Evolutionary conservation across 805 yeast species (phyloP), one percentile per base, ranked within the genome.

Genomic region (Schwanniomyces vanrijiae): DNA sequence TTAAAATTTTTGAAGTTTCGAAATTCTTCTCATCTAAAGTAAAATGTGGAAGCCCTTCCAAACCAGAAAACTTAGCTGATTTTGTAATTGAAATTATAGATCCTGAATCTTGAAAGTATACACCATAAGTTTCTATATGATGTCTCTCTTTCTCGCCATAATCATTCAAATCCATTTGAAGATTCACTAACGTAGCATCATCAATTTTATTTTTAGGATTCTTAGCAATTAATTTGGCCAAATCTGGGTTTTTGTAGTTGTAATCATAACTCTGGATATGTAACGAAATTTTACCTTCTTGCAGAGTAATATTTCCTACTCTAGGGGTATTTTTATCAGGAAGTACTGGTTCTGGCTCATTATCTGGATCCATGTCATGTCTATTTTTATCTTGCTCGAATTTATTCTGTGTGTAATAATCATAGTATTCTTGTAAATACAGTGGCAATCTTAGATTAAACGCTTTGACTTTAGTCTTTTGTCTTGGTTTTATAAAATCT

Each of bases 101-200:
- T 0, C 95, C 95, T 0, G 81, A 66, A 18, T 76, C 73, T 50
- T 86, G 83, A 57, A 84, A 88, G 60, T 85, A 86, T 1, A 83
- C 74, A 0, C 90, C 91, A 20, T 68, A 66, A 9, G 88, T 66
- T 4, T 72, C 69, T 16, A 90, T 53, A 1, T 61, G 58, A 58
- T 83, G 82, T 45, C 68, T 71, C 26, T 80, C 75, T 6, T 67
- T 57, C 50, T 84, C 88, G 3, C 67, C 65, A 18, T 56, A 46
- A 59, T 84, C 84, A 20, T 58, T 60, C 9, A 79, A 26, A 19
- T 44, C 52, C 3, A 75, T 25, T 3, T 46, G 50, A 13, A 76
- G 42, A 3, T 52, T 50, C 4, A 77, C 70, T 10, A 65, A 42
- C 1, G 73, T 63, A 2, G 79, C 69, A 46, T 69, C 69, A 4